Evolutionary conservation across 2,329 filamentous ascomycete species (phyloP).

Genomic region (Claviceps sp.): DNA sequence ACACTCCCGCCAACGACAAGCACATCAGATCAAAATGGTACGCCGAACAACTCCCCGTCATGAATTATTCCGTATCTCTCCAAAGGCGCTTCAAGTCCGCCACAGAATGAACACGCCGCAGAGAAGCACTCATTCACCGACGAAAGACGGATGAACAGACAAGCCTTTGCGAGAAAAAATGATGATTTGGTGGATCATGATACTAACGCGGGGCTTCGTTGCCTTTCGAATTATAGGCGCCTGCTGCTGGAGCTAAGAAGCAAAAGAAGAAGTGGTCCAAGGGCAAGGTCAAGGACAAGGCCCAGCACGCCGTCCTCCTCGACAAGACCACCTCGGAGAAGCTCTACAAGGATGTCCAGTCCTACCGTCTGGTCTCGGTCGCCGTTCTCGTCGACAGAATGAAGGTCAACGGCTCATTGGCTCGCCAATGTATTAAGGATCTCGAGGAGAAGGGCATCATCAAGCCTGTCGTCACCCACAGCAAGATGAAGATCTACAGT

Average conservation of each 20-base stretch:
- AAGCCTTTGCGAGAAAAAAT: neutral
- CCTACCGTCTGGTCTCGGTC: slow-evolving; percentile 98
- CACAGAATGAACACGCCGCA: neutral
- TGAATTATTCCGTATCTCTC: neutral
- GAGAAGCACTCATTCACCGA: neutral
- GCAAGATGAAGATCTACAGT: slow-evolving; percentile 98
- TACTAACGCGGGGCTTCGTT: slow-evolving; percentile 3
- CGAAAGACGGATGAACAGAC: neutral
- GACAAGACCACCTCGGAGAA: slow-evolving; percentile 96
- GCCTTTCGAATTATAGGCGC: slow-evolving; percentile 18
- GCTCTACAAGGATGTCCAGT: slow-evolving; percentile 99
- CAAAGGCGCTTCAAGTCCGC: neutral
- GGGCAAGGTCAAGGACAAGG: slow-evolving; percentile 97
- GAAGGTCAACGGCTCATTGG: slow-evolving; percentile 99
- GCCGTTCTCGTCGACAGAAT: slow-evolving; percentile 97
- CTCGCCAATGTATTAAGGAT: slow-evolving; percentile 76
- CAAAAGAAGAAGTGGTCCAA: slow-evolving; percentile 41
- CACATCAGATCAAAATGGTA: slow-evolving; percentile 32
- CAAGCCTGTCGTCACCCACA: slow-evolving; percentile 94
- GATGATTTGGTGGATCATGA: slow-evolving; percentile 13
- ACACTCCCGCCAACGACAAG: slow-evolving; percentile 25
- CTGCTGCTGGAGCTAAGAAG: slow-evolving; percentile 35
- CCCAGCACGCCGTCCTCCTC: slow-evolving; percentile 96
- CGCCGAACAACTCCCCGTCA: slow-evolving; percentile 10
- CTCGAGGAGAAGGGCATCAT: slow-evolving; percentile 97